Evolutionary conservation across 2,329 filamentous ascomycete species (phyloP).

Genomic region (Clonostachys sp.): DNA sequence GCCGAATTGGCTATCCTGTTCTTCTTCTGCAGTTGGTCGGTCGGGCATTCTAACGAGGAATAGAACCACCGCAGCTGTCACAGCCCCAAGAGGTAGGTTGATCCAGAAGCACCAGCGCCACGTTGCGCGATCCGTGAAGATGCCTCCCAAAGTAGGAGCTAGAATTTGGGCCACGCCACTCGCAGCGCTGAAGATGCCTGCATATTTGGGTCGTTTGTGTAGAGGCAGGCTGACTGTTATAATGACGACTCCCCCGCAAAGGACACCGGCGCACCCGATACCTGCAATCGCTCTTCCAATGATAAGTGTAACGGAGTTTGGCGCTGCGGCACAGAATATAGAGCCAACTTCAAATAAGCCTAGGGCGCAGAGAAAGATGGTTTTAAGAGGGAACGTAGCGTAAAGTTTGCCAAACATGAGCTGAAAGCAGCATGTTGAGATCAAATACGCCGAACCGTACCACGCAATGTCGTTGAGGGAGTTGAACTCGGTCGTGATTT

Average conservation of each 20-base stretch:
- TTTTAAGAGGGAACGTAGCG: conserved; percentile 38
- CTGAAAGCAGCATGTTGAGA: conserved; percentile 17
- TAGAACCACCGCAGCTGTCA: conserved; percentile 15
- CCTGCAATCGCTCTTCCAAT: conserved; percentile 9
- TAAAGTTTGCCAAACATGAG: conserved; percentile 50
- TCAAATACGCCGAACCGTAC: conserved; percentile 54
- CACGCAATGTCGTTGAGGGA: conserved; percentile 58
- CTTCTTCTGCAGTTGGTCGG: neutral
- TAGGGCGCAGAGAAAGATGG: conserved; percentile 9
- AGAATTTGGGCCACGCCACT: conserved; percentile 25
- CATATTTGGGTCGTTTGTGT: conserved; percentile 23
- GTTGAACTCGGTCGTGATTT: conserved; percentile 34
- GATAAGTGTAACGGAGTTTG: conserved; percentile 7
- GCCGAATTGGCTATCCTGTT: neutral
- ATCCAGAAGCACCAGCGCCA: conserved; percentile 21
- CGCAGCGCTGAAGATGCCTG: conserved; percentile 26
- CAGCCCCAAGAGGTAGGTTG: conserved; percentile 16
- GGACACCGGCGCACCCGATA: conserved; percentile 5
- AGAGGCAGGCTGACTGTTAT: conserved; percentile 3
- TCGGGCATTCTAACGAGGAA: conserved; percentile 4
- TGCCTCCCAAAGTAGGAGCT: conserved; percentile 6
- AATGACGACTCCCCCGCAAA: conserved; percentile 4
- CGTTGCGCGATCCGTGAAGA: conserved; percentile 10
- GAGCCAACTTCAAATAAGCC: conserved; percentile 6
- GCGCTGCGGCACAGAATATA: conserved; percentile 5